Evolutionary conservation across 495 filamentous ascomycete genomes (phyloP), one percentile per base, ranked within the genome.

Genomic region (Aspergillus carlsbadensis): DNA sequence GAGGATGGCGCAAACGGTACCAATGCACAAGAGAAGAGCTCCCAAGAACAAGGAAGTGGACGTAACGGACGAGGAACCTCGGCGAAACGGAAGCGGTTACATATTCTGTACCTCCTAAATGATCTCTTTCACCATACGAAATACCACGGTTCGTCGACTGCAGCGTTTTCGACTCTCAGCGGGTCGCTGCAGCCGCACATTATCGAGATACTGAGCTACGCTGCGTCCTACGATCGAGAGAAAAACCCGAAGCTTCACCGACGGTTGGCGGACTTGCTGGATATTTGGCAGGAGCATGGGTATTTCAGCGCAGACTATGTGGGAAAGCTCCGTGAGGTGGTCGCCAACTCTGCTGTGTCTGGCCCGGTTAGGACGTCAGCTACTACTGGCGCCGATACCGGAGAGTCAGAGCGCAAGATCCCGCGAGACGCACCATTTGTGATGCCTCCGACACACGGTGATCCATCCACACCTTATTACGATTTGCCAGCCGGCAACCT

Each of bases 401-500:
- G 52, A 21, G 60, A 68, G 22, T 20, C 53, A 14, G 47, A 55
- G 35, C 65, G 64, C 24, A 72, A 65, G 46, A 58, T 61, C 2
- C 67, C 68, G 50, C 78, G 76, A 59, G 77, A 81, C 52, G 74
- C 70, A 3, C 87, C 89, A 0, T 92, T 81, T 61, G 68, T 87
- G 17, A 83, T 94, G 81, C 90, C 90, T 44, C 69, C 84, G 1
- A 82, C 78, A 41, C 92, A 96, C 67, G 92, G 92, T 13, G 92
- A 96, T 65, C 70, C 77, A 2, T 81, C 84, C 0, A 84, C 81
- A 1, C 87, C 88, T 0, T 96, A 84, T 75, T 93, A 92, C 70
- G 91, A 96, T 54, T 78, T 96, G 1, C 92, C 91, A 0, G 91
- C 90, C 15, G 91, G 84, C 4, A 94, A 92, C 62, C 80, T 91